phyloP scores from a whole-genome alignment of 2,329 filamentous ascomycete species.

The Diaporthe velutina region DNA sequence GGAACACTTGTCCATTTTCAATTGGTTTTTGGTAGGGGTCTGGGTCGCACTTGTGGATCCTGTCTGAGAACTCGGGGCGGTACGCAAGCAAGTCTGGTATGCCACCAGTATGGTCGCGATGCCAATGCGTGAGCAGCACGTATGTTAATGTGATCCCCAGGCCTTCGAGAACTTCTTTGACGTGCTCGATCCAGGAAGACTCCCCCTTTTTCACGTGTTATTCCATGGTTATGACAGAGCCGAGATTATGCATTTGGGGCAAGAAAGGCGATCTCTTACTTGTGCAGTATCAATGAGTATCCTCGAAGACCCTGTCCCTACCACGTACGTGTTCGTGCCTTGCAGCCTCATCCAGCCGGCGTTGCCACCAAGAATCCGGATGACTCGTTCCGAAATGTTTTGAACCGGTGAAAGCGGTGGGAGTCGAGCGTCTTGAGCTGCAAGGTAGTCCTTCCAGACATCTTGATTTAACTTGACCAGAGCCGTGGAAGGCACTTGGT shows the following conservation, averaged over 20 bases:
- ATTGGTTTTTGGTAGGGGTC: slow-evolving; percentile 48
- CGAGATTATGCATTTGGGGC: slow-evolving; percentile 30
- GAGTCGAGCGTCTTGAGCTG: slow-evolving; percentile 51
- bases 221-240: too few relatives aligned
- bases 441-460: slow-evolving; percentile 62
- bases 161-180: slow-evolving; percentile 49
- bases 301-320: slow-evolving; percentile 73
- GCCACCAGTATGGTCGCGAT: slow-evolving; percentile 78
- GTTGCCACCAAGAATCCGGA: slow-evolving; percentile 59
- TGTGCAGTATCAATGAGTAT: slow-evolving; percentile 81
- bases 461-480: too few relatives aligned
- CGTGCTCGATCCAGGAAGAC: slow-evolving; percentile 61
- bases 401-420: slow-evolving; percentile 51
- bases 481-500: too few relatives aligned
- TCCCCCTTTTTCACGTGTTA: too few relatives aligned
- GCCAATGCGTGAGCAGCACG: slow-evolving; percentile 79
- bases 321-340: slow-evolving; percentile 84
- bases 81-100: slow-evolving; percentile 66
- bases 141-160: slow-evolving; percentile 52
- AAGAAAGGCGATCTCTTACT: slow-evolving; percentile 65
- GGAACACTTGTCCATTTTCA: slow-evolving; percentile 66
- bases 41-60: slow-evolving; percentile 52
- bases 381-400: slow-evolving; percentile 54
- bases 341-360: slow-evolving; percentile 58
- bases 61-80: slow-evolving; percentile 54